Percentiles rank a stretch among this genome's conserved stretches.
phyloP scores from a whole-genome alignment of 2,329 filamentous ascomycete genomes.

The Sarocladium kiliense region DNA sequence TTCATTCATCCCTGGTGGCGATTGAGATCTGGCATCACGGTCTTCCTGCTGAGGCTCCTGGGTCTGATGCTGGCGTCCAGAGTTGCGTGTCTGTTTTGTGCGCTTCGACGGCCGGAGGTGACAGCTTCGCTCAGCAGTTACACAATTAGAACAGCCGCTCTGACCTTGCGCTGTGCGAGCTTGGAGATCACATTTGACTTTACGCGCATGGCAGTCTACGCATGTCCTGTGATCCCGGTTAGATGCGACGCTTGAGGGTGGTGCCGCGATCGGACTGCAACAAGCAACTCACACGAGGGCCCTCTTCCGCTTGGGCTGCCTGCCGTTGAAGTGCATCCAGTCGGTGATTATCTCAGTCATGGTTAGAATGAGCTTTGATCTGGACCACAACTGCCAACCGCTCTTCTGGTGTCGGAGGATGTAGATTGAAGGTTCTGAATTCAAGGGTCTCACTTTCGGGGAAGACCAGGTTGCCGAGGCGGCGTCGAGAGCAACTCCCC shows the following conservation, averaged over 20 bases:
- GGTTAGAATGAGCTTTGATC: not conserved
- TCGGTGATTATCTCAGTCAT: constrained; percentile 24
- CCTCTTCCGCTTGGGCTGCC: constrained; percentile 26
- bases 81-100: constrained; percentile 16
- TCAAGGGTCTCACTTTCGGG: not conserved
- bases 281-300: constrained; percentile 12
- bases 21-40: not conserved
- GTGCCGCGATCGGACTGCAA: too few relatives aligned
- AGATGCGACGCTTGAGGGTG: not conserved
- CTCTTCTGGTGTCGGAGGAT: too few relatives aligned
- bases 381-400: not conserved
- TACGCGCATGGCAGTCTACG: constrained; percentile 27
- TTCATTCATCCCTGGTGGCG: not conserved
- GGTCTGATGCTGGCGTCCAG: not conserved
- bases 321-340: constrained; percentile 27
- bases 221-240: constrained; percentile 13
- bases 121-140: constrained; percentile 20
- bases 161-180: constrained; percentile 19
- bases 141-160: constrained; percentile 23
- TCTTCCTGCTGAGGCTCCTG: not conserved
- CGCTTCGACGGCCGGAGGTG: constrained; percentile 23
- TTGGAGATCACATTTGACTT: constrained; percentile 30
- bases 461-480: not conserved
- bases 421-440: too few relatives aligned
- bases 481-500: too few relatives aligned